A percentile compares a stretch with the other conserved stretches of the same genome.
Conservation (phyloP, 2,329 filamentous ascomycete genomes). For the Metarhizium humberi region DNA sequence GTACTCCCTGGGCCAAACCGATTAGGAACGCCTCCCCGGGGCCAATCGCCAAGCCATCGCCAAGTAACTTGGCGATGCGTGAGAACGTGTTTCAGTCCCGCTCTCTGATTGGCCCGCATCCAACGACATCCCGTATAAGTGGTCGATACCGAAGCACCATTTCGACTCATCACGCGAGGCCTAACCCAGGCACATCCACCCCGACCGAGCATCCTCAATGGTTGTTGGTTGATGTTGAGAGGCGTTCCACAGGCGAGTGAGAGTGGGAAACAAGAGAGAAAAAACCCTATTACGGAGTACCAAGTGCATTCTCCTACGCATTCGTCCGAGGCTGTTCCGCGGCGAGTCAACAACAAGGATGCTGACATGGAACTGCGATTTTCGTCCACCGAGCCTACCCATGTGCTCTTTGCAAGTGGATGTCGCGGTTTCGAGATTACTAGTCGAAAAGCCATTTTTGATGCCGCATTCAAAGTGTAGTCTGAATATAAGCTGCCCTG, state of each 20-base stretch:
- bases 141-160: background rate
- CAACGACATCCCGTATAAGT: background rate
- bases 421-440: background rate
- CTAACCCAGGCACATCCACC: background rate
- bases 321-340: background rate
- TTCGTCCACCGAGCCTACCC: background rate
- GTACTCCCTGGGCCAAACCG: background rate
- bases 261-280: background rate
- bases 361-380: background rate
- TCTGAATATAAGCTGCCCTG: background rate
- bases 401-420: background rate
- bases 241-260: background rate
- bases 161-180: background rate
- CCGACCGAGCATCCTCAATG: background rate
- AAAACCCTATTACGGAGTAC: background rate
- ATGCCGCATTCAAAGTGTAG: background rate
- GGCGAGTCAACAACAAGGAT: background rate
- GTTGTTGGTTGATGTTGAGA: background rate
- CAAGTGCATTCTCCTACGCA: background rate
- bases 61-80: background rate
- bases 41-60: background rate
- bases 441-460: background rate
- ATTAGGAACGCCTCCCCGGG: background rate
- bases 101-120: background rate
- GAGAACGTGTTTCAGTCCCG: constrained; percentile 1